These are phyloP conservation scores for Arabidopsis suecica DNA, from an alignment of 345 rosid genomes.

Conservation along the genomic window DNA sequence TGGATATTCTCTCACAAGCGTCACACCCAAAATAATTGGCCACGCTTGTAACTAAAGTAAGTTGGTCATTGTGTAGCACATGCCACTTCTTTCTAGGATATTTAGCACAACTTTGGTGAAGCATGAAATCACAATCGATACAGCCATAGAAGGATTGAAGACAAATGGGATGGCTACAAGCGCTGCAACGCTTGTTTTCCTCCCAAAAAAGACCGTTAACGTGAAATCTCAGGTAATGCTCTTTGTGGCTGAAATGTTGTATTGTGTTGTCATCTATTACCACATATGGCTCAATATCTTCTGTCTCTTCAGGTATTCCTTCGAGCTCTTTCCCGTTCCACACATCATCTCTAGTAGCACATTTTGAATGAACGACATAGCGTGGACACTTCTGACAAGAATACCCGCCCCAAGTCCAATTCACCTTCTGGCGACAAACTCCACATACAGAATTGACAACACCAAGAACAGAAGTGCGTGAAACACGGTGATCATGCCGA, in stretches of 20 bases:
- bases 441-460: too few relatives aligned
- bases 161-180: neutral
- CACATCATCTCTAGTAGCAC: neutral
- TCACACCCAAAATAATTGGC: accelerated
- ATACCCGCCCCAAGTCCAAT: neutral
- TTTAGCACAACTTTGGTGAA: neutral
- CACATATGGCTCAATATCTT: neutral
- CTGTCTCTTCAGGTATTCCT: neutral
- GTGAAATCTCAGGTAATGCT: neutral
- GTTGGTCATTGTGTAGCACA: neutral
- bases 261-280: neutral
- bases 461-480: too few relatives aligned
- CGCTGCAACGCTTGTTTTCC: neutral
- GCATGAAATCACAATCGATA: neutral
- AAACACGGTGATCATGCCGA: too few relatives aligned
- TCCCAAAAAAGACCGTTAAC: neutral
- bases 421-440: neutral
- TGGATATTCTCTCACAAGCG: neutral
- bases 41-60: neutral
- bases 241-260: neutral
- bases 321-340: neutral
- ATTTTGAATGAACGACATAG: neutral
- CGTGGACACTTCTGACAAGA: neutral
- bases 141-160: neutral
- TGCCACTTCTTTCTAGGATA: neutral